Evolutionary conservation across 2,329 filamentous ascomycete species (phyloP), one percentile per base, ranked within the genome.

Genomic region (Sporothrix luriei): DNA sequence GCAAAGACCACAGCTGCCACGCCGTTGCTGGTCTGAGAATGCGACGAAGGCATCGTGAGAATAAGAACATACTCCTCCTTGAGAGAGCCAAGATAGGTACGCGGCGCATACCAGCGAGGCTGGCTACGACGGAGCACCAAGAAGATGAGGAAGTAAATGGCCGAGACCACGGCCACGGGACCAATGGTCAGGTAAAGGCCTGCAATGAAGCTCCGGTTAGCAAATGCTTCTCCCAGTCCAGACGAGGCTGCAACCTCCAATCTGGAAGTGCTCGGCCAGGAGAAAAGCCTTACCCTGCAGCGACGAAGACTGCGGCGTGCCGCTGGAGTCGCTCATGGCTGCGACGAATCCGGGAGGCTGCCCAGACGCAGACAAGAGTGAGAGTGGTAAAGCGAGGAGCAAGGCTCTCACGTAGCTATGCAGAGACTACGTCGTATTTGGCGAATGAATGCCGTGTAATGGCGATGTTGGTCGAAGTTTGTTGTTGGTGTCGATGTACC

Each of bases 1-100:
- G 29, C n/a, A n/a, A 21, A 2, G 19, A 7, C 11, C 57, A 19
- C 33, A 43, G 48, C 48, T 21, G 14, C n/a, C 13, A 46, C 33
- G 46, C 16, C 46, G 14, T 54, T 14, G 13, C n/a, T 5, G 26
- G 26, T 19, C 29, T 55, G 9, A 10, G 3, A n/a, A 40, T 11
- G 16, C 21, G 5, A 33, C 14, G 14, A 29, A 46, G 33, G 21
- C 16, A 1, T 10, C 1, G 51, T 33, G n/a, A 43, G 40, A 29
- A 24, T 33, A 57, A 43, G 7, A 40, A 48, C 55, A 66, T 55
- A 82, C 81, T 74, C 80, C 69, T 80, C 78, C 43, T 79, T 79
- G 51, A 85, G 73, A 71, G 77, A 83, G 59, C 83, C 83, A 9
- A 85, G 75, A 70, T 85, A 84, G 3, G 83, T 84, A 74, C 83